phyloP scores from a whole-genome alignment of 2,329 filamentous ascomycete genomes.

The Alternaria arbusti region DNA sequence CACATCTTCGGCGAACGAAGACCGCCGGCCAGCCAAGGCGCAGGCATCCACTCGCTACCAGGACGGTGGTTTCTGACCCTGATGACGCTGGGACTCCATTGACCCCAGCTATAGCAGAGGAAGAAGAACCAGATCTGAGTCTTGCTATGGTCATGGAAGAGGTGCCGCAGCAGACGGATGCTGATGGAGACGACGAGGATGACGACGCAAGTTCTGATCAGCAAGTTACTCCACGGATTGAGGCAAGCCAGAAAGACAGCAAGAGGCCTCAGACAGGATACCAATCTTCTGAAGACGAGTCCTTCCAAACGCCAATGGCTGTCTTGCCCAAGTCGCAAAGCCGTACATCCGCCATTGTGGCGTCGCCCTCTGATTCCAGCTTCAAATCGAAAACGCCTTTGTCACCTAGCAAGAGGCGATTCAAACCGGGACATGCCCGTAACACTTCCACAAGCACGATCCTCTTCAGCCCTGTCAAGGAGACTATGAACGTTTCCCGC shows the following conservation, averaged over 20 bases:
- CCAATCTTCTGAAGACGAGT: slow-evolving; percentile 50
- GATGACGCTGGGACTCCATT: slow-evolving; percentile 49
- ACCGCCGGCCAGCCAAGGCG: slow-evolving; percentile 44
- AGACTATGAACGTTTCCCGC: slow-evolving; percentile 47
- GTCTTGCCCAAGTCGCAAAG: slow-evolving; percentile 35
- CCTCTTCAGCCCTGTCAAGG: slow-evolving; percentile 72
- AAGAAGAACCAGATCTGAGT: slow-evolving; percentile 51
- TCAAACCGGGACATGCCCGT: slow-evolving; percentile 65
- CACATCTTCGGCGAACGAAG: slow-evolving; percentile 59
- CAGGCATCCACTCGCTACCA: slow-evolving; percentile 59
- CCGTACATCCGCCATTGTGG: slow-evolving; percentile 25
- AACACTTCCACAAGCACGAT: slow-evolving; percentile 84
- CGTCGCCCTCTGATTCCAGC: slow-evolving; percentile 41
- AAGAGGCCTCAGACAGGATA: slow-evolving; percentile 30
- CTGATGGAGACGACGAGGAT: slow-evolving; percentile 87
- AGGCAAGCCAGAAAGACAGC: slow-evolving; percentile 37
- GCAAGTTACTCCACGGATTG: slow-evolving; percentile 21
- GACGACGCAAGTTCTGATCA: slow-evolving; percentile 42
- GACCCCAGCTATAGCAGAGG: slow-evolving; percentile 52
- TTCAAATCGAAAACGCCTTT: slow-evolving; percentile 40
- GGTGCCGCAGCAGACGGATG: slow-evolving; percentile 71
- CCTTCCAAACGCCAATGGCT: slow-evolving; percentile 53
- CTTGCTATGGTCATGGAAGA: slow-evolving; percentile 51
- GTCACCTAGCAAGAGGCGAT: slow-evolving; percentile 37
- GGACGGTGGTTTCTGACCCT: slow-evolving; percentile 65